Base-by-base conservation (phyloP, 208 protist genomes). In the Trypanosoma scelopori region DNA sequence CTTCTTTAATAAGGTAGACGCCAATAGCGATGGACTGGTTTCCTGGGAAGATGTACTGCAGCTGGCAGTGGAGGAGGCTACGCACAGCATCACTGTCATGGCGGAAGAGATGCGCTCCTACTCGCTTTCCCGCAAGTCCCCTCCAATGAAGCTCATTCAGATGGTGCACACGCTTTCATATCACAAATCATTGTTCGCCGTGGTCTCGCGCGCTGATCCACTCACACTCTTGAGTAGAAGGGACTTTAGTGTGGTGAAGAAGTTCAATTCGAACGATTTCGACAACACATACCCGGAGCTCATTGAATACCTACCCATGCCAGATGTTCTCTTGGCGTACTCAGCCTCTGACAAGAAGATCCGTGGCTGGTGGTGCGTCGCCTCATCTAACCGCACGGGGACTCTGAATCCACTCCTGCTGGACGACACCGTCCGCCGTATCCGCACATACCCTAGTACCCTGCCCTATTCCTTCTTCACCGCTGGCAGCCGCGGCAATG, bases 311-410 rank as follows among this genome's bases (percentile, higher is more conserved):
- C 58, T 93, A 6, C 71, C 81, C 20, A 27, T 42, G 0, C 59
- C 71, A 13, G 87, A 93, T 74, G 45, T 85, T 56, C 75, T 89
- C 11, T 39, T 93, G 5, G 45, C 71, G n/a, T 93, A 89, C 66
- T 79, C 75, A 7, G 49, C 62, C 16, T 50, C 61, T 13, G 79
- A 89, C 51, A 72, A 78, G 22, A 71, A 55, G 13, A 22, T 93
- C 30, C 81, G 87, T 37, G 77, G 74, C 6, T 89, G 78, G 82
- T 79, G 58, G 62, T 69, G 69, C 82, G 3, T 71, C 76, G 18
- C 71, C 65, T 53, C 55, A 32, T 9, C 16, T 47, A 47, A 64
- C 75, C 69, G 48, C 3, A 82, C 69, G 35, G 69, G 65, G 3
- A 65, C 52, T 12, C 48, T 83, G 5, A 60, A 57, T 5, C 76